Evolutionary conservation across 2,329 filamentous ascomycete genomes (phyloP).

Genomic region (Neopestalotiopsis rosae): DNA sequence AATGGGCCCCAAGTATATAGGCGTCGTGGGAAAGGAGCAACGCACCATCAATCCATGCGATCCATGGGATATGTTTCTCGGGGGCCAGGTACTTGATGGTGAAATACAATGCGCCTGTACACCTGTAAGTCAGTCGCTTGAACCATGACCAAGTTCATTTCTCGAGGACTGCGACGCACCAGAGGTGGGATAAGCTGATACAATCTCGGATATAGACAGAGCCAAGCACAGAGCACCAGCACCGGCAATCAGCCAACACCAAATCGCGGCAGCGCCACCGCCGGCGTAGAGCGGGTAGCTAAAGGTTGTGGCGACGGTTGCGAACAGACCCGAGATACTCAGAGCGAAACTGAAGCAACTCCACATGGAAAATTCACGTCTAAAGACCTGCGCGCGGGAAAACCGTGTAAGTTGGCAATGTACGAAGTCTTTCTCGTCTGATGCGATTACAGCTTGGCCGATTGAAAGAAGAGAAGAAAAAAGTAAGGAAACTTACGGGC

Average conservation of each 20-base stretch:
- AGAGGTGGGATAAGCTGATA: slow-evolving; percentile 63
- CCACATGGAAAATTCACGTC: slow-evolving; percentile 63
- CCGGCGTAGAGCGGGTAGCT: slow-evolving; percentile 57
- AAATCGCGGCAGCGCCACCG: slow-evolving; percentile 58
- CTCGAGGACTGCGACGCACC: slow-evolving; percentile 32
- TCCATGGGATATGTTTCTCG: slow-evolving; percentile 48
- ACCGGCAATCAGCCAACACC: slow-evolving; percentile 64
- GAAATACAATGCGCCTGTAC: slow-evolving; percentile 50
- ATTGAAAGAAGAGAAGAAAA: not conserved
- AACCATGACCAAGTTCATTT: not conserved
- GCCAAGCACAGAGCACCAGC: slow-evolving; percentile 61
- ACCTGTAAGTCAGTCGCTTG: slow-evolving; percentile 26
- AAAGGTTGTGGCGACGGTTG: slow-evolving; percentile 61
- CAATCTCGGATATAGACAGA: slow-evolving; percentile 59
- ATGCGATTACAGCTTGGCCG: not conserved
- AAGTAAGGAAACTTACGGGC: slow-evolving; percentile 32
- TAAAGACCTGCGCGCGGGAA: slow-evolving; percentile 50
- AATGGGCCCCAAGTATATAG: not conserved
- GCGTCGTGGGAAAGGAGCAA: not conserved
- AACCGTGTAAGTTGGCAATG: not conserved
- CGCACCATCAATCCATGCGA: slow-evolving; percentile 51
- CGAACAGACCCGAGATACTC: slow-evolving; percentile 60
- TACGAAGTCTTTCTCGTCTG: not conserved
- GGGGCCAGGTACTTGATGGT: slow-evolving; percentile 60
- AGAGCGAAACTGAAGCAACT: slow-evolving; percentile 65